Percentiles rank a stretch among this genome's conserved stretches.
Evolutionary conservation across 768 basidiomycete genomes (phyloP).

Genomic region (Pleurotus platypus): DNA sequence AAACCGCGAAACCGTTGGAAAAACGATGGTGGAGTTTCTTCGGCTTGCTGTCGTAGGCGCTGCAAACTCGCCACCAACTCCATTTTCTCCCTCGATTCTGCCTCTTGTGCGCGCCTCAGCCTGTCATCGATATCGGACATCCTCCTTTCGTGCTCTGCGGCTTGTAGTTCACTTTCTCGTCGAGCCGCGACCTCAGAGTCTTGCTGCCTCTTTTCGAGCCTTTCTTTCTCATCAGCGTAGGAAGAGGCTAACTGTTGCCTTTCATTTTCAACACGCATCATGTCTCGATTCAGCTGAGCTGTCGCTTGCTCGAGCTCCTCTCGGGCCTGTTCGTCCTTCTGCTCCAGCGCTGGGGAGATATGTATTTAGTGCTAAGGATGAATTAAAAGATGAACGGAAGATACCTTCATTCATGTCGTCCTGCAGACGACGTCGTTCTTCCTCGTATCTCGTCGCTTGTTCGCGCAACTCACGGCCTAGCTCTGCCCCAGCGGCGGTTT

Average conservation of each 20-base stretch:
- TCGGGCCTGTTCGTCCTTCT: slow-evolving; percentile 31
- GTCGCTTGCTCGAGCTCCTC: slow-evolving; percentile 33
- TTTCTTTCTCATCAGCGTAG: slow-evolving; percentile 25
- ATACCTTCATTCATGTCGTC: slow-evolving; percentile 10
- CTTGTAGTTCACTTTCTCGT: too few species aligned
- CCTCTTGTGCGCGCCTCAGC: too few species aligned
- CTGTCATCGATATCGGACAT: too few species aligned
- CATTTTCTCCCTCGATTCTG: too few species aligned
- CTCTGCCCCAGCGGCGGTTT: slow-evolving; percentile 27
- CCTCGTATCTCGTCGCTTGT: slow-evolving; percentile 7
- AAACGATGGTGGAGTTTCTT: too few species aligned
- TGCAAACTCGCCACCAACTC: too few species aligned
- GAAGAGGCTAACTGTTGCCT: slow-evolving; percentile 26
- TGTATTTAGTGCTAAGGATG: not conserved
- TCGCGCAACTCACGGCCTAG: slow-evolving; percentile 13
- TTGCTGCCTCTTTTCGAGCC: slow-evolving; percentile 3
- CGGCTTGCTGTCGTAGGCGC: too few species aligned
- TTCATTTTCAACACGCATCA: slow-evolving; percentile 25
- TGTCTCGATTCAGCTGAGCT: slow-evolving; percentile 27
- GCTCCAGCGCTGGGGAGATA: not conserved
- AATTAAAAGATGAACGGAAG: slow-evolving; percentile 2
- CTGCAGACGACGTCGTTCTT: slow-evolving; percentile 11
- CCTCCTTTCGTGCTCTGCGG: too few species aligned
- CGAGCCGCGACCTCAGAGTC: too few species aligned
- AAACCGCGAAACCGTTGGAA: too few species aligned